phyloP scores from a whole-genome alignment of 768 basidiomycete species.

The Amanita brunnescens region DNA sequence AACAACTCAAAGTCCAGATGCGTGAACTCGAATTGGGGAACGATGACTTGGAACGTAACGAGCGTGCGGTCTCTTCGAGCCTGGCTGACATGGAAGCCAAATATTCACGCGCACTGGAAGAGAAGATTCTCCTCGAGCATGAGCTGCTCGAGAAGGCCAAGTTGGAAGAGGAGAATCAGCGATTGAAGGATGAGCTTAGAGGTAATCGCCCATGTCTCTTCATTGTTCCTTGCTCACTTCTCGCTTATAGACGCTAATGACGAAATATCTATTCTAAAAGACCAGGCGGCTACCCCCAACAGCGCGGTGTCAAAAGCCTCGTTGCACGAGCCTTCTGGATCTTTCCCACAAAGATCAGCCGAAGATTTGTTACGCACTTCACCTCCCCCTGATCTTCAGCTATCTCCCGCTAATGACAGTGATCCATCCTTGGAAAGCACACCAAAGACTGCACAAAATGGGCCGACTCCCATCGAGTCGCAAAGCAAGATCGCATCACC shows the following conservation, averaged over 20 bases:
- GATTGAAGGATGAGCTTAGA: conserved; percentile 87
- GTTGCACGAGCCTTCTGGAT: conserved; percentile 27
- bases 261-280: conserved; percentile 76
- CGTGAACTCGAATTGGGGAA: conserved; percentile 96
- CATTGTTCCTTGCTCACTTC: conserved; percentile 9
- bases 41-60: conserved; percentile 93
- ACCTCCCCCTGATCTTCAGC: conserved; percentile 52
- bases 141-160: conserved; percentile 87
- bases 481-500: conserved; percentile 39
- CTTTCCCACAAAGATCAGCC: conserved; percentile 22
- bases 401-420: conserved; percentile 36
- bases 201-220: conserved; percentile 38
- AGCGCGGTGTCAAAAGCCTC: conserved; percentile 17
- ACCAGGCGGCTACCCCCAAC: conserved; percentile 47
- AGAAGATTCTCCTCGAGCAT: conserved; percentile 95
- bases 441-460: conserved; percentile 30
- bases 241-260: conserved; percentile 64
- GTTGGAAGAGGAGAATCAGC: conserved; percentile 84
- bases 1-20: conserved; percentile 61
- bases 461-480: conserved; percentile 43
- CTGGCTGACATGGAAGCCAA: conserved; percentile 80
- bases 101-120: conserved; percentile 86
- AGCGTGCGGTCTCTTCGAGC: conserved; percentile 78
- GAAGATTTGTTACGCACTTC: conserved; percentile 52
- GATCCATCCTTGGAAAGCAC: conserved; percentile 27